Base-by-base conservation (phyloP, 139 green algal genomes). In the Chlorella ohadii region DNA sequence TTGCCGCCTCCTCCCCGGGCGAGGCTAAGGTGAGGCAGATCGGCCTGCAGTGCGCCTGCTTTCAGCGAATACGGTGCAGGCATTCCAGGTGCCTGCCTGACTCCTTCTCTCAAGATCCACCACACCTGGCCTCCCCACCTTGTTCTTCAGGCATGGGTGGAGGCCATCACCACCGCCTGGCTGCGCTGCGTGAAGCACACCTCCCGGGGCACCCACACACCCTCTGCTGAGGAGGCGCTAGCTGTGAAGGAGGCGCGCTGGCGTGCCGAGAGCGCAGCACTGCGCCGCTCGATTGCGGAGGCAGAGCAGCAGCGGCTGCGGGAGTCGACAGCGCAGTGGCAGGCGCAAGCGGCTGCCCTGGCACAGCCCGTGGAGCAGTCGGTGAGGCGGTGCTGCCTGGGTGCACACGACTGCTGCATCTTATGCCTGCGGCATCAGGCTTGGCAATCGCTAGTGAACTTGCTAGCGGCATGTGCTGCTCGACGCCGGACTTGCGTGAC, bases 181-280 rank as follows among this genome's bases (percentile, higher is more conserved):
- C 89, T 71, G 64, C 89, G 93, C 47, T 95, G 93, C 86, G 94
- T 91, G 79, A 87, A 92, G 74, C 92, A 95, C 83, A 91, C 91
- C 0, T 85, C 91, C 11, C 89, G 92, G 25, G 87, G 78, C 57
- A 88, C 86, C 44, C 82, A 73, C 66, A 65, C 47, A 1, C 78
- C 67, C 22, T 59, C 82, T 0, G 64, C 66, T 4, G 33, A 79
- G 22, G 75, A 84, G 36, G 34, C 65, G 27, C 72, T 65, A 6
- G 78, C 65, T 4, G 39, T 80, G 59, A 81, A 92, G 27, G 93
- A 88, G 88, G 87, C 94, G 19, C 86, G 91, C 41, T 86, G 91
- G 86, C 88, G 89, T 28, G 84, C 86, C 9, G 82, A 90, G 31
- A 92, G 91, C 75, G 83, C 89, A 5, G 75, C 79, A 17, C 84